Percentiles rank a stretch among this genome's conserved stretches.
phyloP scores from a whole-genome alignment of 2,329 filamentous ascomycete genomes.

The Ophiostoma ips region DNA sequence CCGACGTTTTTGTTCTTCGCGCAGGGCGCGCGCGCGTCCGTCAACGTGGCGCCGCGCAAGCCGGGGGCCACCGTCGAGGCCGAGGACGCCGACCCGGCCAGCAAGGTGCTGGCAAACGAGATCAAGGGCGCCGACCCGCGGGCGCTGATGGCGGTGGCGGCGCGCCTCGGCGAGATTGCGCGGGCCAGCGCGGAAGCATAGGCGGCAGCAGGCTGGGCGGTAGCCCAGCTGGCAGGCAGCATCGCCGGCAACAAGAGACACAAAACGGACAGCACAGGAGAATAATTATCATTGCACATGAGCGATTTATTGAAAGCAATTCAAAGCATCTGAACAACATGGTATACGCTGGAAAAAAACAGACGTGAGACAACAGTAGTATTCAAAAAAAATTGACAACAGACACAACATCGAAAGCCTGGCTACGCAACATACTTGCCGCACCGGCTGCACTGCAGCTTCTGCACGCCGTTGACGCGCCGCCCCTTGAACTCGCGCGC shows the following conservation, averaged over 20 bases:
- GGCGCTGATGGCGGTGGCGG: slow-evolving; percentile 12
- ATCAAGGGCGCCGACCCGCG: slow-evolving; percentile 18
- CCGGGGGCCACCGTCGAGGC: slow-evolving; percentile 5
- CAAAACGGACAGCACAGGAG: too few relatives aligned
- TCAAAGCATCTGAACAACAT: too few relatives aligned
- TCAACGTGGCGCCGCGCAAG: slow-evolving; percentile 12
- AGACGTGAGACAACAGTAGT: not conserved
- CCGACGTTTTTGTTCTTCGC: slow-evolving; percentile 49
- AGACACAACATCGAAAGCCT: too few relatives aligned
- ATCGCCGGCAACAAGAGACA: too few relatives aligned
- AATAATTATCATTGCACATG: too few relatives aligned
- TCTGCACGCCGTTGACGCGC: slow-evolving; percentile 37
- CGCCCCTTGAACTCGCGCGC: slow-evolving; percentile 49
- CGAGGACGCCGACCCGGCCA: slow-evolving; percentile 6
- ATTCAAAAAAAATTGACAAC: too few relatives aligned
- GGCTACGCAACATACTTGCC: slow-evolving; percentile 18
- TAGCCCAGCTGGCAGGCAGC: too few relatives aligned
- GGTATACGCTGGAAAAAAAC: too few relatives aligned
- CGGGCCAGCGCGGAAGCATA: slow-evolving; percentile 6
- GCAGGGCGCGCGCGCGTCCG: slow-evolving; percentile 32
- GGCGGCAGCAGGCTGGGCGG: too few relatives aligned
- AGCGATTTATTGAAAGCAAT: too few relatives aligned
- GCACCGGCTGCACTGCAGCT: slow-evolving; percentile 48
- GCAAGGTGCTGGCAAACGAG: slow-evolving; percentile 8
- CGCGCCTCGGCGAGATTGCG: slow-evolving; percentile 13